These are phyloP conservation scores for Neoascochyta sp. DNA, from an alignment of 2,329 filamentous ascomycete species.

Conservation along the genomic window DNA sequence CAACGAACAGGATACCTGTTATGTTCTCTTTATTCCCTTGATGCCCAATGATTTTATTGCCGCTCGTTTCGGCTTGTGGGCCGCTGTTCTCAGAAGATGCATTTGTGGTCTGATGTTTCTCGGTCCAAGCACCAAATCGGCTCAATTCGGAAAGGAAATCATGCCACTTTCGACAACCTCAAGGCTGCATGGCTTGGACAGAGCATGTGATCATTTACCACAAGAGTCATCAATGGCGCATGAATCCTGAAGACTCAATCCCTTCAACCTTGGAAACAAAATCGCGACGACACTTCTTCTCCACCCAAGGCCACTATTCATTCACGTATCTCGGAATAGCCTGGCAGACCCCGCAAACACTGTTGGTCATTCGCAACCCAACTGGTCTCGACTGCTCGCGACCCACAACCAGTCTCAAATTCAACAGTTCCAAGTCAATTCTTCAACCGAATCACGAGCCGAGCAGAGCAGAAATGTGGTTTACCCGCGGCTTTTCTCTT, in stretches of 20 bases:
- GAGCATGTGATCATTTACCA: constrained; percentile 7
- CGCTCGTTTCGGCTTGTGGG: constrained; percentile 15
- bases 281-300: no score
- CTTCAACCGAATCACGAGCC: no score
- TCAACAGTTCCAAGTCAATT: no score
- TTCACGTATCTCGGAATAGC: no score
- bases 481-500: constrained; percentile 54
- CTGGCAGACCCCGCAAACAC: no score
- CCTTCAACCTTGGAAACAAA: no score
- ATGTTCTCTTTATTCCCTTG: background rate
- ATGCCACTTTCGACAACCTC: constrained; percentile 15
- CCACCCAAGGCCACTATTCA: no score
- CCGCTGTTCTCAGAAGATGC: constrained; percentile 1
- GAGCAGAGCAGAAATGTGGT: no score
- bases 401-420: no score
- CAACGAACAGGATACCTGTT: background rate
- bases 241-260: no score
- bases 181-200: background rate
- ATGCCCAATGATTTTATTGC: constrained; percentile 6
- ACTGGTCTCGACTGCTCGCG: no score
- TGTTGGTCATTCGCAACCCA: no score
- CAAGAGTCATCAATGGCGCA: background rate
- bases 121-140: constrained; percentile 13
- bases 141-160: constrained; percentile 15
- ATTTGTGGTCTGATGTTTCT: constrained; percentile 16